phyloP scores from a whole-genome alignment of 768 basidiomycete genomes.

The Pleurotus pulmonarius region DNA sequence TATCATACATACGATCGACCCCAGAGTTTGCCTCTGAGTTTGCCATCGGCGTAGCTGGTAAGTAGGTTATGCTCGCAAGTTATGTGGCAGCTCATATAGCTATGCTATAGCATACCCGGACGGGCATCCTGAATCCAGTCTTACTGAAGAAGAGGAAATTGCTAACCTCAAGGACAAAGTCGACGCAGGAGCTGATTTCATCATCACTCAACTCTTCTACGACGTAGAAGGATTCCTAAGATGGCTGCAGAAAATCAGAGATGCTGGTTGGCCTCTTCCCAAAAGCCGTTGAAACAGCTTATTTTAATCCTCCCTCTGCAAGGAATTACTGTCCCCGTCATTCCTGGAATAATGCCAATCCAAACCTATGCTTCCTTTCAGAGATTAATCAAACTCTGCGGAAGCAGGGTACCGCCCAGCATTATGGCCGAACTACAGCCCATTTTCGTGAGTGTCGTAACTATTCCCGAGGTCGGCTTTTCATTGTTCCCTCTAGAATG shows the following conservation, averaged over 20 bases:
- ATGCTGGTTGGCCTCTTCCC: slow-evolving; percentile 49
- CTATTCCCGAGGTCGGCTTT: background rate
- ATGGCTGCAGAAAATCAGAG: slow-evolving; percentile 75
- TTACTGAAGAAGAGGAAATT: slow-evolving; percentile 61
- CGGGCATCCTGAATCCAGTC: slow-evolving; percentile 65
- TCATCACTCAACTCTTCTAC: slow-evolving; percentile 96
- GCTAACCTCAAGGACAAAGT: slow-evolving; percentile 80
- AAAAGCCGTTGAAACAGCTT: background rate
- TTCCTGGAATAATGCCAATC: slow-evolving; percentile 97
- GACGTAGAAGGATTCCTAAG: slow-evolving; percentile 82
- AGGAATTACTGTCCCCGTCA: slow-evolving; percentile 89
- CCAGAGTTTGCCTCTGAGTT: slow-evolving; percentile 80
- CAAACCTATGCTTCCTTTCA: slow-evolving; percentile 94
- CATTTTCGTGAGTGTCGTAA: slow-evolving; percentile 58
- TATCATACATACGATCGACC: slow-evolving; percentile 78
- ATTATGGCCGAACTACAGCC: slow-evolving; percentile 66
- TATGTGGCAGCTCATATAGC: background rate
- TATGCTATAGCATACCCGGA: slow-evolving; percentile 80
- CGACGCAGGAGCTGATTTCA: slow-evolving; percentile 93
- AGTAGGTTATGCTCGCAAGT: background rate
- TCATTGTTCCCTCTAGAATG: slow-evolving; percentile 50
- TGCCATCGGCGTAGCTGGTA: slow-evolving; percentile 94
- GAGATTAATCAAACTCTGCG: slow-evolving; percentile 86
- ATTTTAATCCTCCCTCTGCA: background rate
- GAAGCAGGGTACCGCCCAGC: slow-evolving; percentile 65